phyloP scores from a whole-genome alignment of 176 grass and related monocot genomes.

The Saccharum spontaneum region DNA sequence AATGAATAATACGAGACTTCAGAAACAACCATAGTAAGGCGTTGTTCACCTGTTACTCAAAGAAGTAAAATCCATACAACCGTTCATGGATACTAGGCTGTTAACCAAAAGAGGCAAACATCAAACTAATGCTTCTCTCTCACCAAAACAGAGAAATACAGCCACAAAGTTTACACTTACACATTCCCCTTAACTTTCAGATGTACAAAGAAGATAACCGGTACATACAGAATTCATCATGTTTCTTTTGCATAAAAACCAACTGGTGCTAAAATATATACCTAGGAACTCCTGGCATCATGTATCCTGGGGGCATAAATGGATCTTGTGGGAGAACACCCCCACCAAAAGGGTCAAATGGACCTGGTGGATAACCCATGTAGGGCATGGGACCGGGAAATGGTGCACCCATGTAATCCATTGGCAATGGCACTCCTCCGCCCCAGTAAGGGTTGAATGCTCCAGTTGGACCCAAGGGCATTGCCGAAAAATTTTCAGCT shows the following conservation, averaged over 20 bases:
- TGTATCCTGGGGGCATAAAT: constrained; percentile 79
- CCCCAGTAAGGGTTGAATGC: constrained; percentile 87
- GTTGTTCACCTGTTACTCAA: neutral
- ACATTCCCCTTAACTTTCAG: constrained; percentile 15
- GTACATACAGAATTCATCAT: neutral
- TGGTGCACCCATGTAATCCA: constrained; percentile 82
- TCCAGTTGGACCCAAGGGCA: constrained; percentile 72
- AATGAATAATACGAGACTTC: constrained; percentile 39
- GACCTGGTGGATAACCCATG: constrained; percentile 76
- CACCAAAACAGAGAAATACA: constrained; percentile 28
- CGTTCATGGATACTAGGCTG: neutral
- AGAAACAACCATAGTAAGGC: neutral
- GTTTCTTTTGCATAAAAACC: constrained; percentile 13
- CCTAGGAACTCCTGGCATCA: constrained; percentile 89
- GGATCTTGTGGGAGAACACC: constrained; percentile 78
- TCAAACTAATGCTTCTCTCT: constrained; percentile 2
- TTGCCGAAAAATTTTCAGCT: constrained; percentile 70
- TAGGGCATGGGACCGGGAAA: constrained; percentile 80
- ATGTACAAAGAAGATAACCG: constrained; percentile 13
- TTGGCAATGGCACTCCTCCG: constrained; percentile 62
- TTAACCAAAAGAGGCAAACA: constrained; percentile 15
- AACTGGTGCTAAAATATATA: constrained; percentile 42
- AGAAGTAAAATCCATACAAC: constrained; percentile 3
- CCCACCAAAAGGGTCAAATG: constrained; percentile 71
- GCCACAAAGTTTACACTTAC: constrained; percentile 2